Conservation (phyloP, 345 rosid genomes). For the Sisymbrium irio region DNA sequence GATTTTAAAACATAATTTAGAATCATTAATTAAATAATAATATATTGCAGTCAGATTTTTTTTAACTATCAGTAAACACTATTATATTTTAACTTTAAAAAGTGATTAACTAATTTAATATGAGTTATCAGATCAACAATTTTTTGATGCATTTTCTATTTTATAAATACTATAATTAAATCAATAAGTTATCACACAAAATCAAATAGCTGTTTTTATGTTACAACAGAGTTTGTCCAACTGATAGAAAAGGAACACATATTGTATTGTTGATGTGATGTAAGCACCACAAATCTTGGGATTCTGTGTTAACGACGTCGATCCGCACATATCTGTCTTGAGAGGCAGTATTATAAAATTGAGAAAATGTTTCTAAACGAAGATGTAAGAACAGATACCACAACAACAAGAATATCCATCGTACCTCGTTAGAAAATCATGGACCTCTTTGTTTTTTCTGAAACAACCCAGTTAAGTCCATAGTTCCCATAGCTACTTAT, state of each 20-base stretch:
- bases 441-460: not conserved
- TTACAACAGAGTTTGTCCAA: not conserved
- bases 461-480: not conserved
- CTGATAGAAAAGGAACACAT: not conserved
- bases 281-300: not conserved
- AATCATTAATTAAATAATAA: too few relatives aligned
- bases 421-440: not conserved
- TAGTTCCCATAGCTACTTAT: not conserved
- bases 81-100: too few relatives aligned
- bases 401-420: not conserved
- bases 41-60: too few relatives aligned
- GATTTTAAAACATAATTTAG: too few relatives aligned
- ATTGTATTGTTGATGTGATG: not conserved
- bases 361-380: not conserved
- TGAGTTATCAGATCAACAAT: too few relatives aligned
- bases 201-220: too few relatives aligned
- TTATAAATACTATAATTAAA: too few relatives aligned
- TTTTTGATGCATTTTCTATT: too few relatives aligned
- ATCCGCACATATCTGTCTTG: not conserved
- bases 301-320: constrained; percentile 5
- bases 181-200: too few relatives aligned
- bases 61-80: too few relatives aligned
- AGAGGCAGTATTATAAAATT: not conserved
- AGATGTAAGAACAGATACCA: not conserved
- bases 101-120: too few relatives aligned